Evolutionary conservation across 331 rosid genomes (phyloP), one percentile per base, ranked within the genome.

Genomic region (Arachis monticola): DNA sequence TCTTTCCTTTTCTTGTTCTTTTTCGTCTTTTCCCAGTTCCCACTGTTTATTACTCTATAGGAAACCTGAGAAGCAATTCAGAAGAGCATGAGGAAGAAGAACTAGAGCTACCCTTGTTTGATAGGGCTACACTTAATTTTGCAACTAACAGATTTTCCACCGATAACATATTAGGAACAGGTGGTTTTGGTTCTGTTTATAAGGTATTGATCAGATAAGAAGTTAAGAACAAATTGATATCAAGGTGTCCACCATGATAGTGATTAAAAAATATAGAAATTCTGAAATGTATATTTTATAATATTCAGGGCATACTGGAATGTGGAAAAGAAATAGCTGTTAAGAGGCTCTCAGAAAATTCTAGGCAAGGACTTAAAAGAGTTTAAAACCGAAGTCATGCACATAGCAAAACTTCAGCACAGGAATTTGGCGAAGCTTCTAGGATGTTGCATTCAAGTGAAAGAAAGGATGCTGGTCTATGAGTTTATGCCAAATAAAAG

Each of bases 331-430:
- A 44, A 44, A 44, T 44, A 44, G 48, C 48, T 6, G 48, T 44
- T 6, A 44, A 44, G 48, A 44, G 48, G 9, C 48, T 44, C 48
- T 44, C 48, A 5, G 48, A 44, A 44, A 44, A 44, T 44, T 44
- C 48, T 44, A 44, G 48, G 48, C 48, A 44, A 5, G 48, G 48
- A 5, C 48, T 44, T 6, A 32, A 6, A 44, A 44, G 48, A 72
- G 59, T 58, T 72, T 13, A 59, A 72, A 72, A 59, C 60, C 31
- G 68, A 72, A 72, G 77, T 60, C 3, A 60, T 59, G 68, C 77
- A 42, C 8, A 10, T 72, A 5, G 77, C 58, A 8, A 60, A 72
- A 72, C 59, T 72, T 45, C 68, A 58, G 47, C 77, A 59, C 59
- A 44, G 77, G 61, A 72, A 72, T 58, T 46, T 72, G 12, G 77